Evolutionary conservation across 2,329 filamentous ascomycete species (phyloP).

Genomic region (Aspergillus tubingensis): DNA sequence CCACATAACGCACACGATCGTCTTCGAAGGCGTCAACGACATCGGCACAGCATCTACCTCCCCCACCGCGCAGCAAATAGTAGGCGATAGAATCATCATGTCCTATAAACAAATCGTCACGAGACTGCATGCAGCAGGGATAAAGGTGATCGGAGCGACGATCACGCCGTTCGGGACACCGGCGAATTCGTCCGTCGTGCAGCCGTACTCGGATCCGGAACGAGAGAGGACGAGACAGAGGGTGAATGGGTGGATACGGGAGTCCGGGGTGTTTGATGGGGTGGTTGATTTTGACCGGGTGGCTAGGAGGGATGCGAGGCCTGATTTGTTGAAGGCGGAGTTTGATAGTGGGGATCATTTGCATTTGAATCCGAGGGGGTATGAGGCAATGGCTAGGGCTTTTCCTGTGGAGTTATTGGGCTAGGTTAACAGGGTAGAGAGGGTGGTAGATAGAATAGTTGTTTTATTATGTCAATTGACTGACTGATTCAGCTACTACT

Average conservation of each 20-base stretch:
- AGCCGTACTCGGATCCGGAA: constrained; percentile 57
- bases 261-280: constrained; percentile 58
- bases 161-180: constrained; percentile 64
- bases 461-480: neutral
- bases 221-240: constrained; percentile 59
- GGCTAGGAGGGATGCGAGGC: constrained; percentile 54
- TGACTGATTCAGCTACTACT: neutral
- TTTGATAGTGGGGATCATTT: constrained; percentile 67
- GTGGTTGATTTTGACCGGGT: constrained; percentile 64
- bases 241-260: constrained; percentile 64
- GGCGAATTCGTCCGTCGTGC: constrained; percentile 30
- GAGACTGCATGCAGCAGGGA: constrained; percentile 56
- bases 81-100: constrained; percentile 56
- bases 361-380: constrained; percentile 63
- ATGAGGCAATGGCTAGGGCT: constrained; percentile 59
- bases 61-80: constrained; percentile 44
- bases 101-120: constrained; percentile 61
- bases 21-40: constrained; percentile 71
- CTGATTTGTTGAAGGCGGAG: constrained; percentile 49
- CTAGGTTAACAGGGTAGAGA: neutral
- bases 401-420: constrained; percentile 55
- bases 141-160: constrained; percentile 63
- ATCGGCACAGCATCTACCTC: constrained; percentile 58
- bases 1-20: constrained; percentile 61
- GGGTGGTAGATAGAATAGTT: neutral